These are phyloP conservation scores for Kwoniella shandongensis DNA, from an alignment of 768 basidiomycete species.

Conservation along the genomic window DNA sequence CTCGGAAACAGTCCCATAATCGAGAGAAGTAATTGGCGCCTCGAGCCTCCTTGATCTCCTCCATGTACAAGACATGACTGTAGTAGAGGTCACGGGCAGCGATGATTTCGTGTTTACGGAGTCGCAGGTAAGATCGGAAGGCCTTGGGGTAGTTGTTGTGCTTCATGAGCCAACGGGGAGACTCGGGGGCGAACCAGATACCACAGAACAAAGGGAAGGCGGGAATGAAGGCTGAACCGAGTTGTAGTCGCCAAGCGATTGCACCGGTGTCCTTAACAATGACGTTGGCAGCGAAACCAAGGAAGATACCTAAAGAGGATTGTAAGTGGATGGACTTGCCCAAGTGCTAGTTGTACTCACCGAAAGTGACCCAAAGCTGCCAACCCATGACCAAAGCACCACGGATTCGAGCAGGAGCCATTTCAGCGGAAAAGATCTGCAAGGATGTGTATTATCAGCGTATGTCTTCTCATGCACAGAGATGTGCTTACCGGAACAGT, in stretches of 20 bases:
- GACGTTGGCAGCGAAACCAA: slow-evolving; percentile 52
- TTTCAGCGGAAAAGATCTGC: slow-evolving; percentile 68
- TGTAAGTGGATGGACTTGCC: slow-evolving; percentile 22
- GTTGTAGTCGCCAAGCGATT: slow-evolving; percentile 56
- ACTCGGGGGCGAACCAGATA: slow-evolving; percentile 51
- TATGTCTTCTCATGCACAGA: no score
- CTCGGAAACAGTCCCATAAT: slow-evolving; percentile 54
- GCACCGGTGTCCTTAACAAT: slow-evolving; percentile 48
- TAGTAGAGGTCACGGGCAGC: slow-evolving; percentile 57
- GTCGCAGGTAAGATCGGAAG: slow-evolving; percentile 50
- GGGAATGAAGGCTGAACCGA: slow-evolving; percentile 54
- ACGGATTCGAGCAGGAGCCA: slow-evolving; percentile 77
- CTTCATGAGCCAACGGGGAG: slow-evolving; percentile 56
- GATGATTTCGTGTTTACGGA: slow-evolving; percentile 53
- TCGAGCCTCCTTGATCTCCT: slow-evolving; percentile 47
- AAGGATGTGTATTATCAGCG: no score
- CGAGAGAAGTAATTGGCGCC: slow-evolving; percentile 52
- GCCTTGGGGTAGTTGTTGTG: slow-evolving; percentile 53
- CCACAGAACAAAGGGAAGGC: slow-evolving; percentile 38
- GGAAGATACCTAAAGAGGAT: slow-evolving; percentile 44
- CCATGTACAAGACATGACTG: slow-evolving; percentile 53
- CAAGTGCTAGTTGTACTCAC: slow-evolving; percentile 10
- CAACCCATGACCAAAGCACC: slow-evolving; percentile 92
- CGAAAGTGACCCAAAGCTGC: slow-evolving; percentile 56
- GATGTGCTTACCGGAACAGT: slow-evolving; percentile 57